A percentile compares a stretch with the other conserved stretches of the same genome.
Evolutionary conservation across 345 rosid genomes (phyloP).

Genomic region (Melaleuca alternifolia): DNA sequence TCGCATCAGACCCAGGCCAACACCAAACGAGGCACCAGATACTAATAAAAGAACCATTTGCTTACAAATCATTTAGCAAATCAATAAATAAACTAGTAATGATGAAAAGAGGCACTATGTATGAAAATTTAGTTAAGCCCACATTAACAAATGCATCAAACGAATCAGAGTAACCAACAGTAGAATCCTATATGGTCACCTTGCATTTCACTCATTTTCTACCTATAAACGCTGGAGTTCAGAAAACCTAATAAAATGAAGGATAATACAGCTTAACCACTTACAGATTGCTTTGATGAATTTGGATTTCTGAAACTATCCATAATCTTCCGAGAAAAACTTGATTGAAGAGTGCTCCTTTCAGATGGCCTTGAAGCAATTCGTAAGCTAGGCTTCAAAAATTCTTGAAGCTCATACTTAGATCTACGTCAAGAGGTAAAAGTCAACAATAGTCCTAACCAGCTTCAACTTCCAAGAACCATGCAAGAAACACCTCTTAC

Average conservation of each 20-base stretch:
- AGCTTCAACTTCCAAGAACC: not conserved
- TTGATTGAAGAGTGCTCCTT: slow-evolving; percentile 30
- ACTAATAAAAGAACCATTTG: not conserved
- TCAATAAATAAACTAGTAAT: not conserved
- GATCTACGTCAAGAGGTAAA: slow-evolving; percentile 42
- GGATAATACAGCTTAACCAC: not conserved
- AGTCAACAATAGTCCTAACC: not conserved
- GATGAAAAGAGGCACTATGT: not conserved
- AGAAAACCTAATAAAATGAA: not conserved
- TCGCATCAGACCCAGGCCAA: slow-evolving; percentile 1
- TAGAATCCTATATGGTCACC: not conserved
- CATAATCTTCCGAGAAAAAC: slow-evolving; percentile 45
- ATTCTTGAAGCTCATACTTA: slow-evolving; percentile 92
- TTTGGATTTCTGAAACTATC: slow-evolving; percentile 55
- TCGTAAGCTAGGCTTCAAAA: slow-evolving; percentile 81
- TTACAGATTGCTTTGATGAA: slow-evolving; percentile 44
- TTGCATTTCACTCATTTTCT: not conserved
- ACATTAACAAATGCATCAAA: not conserved
- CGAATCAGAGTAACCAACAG: not conserved
- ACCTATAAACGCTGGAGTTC: not conserved
- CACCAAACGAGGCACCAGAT: not conserved
- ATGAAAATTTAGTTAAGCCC: not conserved
- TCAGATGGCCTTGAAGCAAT: slow-evolving; percentile 47
- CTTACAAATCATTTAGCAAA: not conserved
- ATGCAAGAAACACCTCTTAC: not conserved